These are phyloP conservation scores for Cladophialophora psammophila DNA, from an alignment of 2,329 filamentous ascomycete species.

Conservation along the genomic window DNA sequence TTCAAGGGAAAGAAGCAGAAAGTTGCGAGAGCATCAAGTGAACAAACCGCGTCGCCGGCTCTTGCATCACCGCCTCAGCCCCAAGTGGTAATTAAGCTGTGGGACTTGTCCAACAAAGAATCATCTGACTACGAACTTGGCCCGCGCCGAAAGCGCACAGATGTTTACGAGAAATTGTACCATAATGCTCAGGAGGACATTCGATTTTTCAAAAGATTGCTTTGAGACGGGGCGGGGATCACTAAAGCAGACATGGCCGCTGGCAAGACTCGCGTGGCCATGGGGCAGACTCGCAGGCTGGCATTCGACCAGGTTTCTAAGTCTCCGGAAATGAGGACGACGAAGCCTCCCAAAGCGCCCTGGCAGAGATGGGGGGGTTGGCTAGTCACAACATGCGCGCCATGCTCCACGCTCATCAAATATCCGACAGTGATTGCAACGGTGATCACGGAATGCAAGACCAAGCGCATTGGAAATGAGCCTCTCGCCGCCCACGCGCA, in stretches of 20 bases:
- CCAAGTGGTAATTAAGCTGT: background rate
- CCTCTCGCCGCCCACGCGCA: no score
- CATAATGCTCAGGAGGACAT: background rate
- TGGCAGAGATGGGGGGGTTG: background rate
- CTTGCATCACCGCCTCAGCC: background rate
- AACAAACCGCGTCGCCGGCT: background rate
- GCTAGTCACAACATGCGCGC: no score
- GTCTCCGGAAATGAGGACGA: background rate
- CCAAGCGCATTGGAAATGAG: no score
- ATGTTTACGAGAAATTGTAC: background rate
- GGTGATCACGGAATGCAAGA: no score
- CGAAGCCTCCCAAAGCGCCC: background rate
- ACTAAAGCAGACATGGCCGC: slow-evolving; percentile 3
- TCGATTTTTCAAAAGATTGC: slow-evolving; percentile 4
- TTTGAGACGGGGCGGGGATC: slow-evolving; percentile 3
- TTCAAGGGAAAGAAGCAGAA: background rate
- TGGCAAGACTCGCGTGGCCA: background rate
- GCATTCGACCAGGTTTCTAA: background rate
- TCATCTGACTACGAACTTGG: background rate
- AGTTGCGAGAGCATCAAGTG: background rate
- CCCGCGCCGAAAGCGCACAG: background rate
- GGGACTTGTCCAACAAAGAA: background rate
- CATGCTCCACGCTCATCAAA: no score
- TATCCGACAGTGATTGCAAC: no score
- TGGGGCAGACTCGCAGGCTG: background rate